Conservation (phyloP, 1,284 basidiomycete species). For the Schizophyllum commune region DNA sequence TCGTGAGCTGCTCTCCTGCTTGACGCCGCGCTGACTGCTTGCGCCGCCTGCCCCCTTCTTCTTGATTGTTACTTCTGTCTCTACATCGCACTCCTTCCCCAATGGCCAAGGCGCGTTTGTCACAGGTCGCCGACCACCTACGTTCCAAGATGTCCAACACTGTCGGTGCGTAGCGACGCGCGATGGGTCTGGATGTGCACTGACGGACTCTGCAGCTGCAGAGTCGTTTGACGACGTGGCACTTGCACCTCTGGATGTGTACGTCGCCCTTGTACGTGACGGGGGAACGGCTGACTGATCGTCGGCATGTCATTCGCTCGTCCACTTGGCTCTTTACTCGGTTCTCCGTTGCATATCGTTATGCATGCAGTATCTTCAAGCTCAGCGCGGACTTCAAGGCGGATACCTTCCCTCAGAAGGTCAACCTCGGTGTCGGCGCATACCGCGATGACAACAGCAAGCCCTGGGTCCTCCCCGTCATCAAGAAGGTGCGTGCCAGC, state of each 20-base stretch:
- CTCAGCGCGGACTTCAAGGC: conserved; percentile 84
- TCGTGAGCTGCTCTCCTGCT: background rate
- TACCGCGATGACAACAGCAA: conserved; percentile 83
- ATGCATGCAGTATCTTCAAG: conserved; percentile 74
- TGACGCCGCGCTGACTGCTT: background rate
- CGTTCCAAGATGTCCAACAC: background rate
- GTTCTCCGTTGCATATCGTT: too few relatives aligned
- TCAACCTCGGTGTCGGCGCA: conserved; percentile 90
- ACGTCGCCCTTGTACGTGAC: background rate
- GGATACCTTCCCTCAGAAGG: conserved; percentile 74
- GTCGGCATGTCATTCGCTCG: background rate
- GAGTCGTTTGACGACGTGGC: background rate
- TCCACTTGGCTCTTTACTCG: too few relatives aligned
- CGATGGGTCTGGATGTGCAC: background rate
- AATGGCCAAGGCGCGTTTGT: background rate
- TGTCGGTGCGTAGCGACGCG: background rate
- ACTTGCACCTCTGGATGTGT: background rate
- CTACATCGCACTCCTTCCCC: too few relatives aligned
- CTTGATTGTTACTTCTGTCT: background rate
- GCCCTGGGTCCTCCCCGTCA: conserved; percentile 89
- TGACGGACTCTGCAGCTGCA: background rate
- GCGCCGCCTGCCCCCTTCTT: background rate
- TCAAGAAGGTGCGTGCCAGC: conserved; percentile 61
- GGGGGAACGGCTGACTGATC: background rate
- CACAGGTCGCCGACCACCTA: background rate